Conservation (phyloP, 2,329 filamentous ascomycete genomes). For the Fusarium proliferatum region DNA sequence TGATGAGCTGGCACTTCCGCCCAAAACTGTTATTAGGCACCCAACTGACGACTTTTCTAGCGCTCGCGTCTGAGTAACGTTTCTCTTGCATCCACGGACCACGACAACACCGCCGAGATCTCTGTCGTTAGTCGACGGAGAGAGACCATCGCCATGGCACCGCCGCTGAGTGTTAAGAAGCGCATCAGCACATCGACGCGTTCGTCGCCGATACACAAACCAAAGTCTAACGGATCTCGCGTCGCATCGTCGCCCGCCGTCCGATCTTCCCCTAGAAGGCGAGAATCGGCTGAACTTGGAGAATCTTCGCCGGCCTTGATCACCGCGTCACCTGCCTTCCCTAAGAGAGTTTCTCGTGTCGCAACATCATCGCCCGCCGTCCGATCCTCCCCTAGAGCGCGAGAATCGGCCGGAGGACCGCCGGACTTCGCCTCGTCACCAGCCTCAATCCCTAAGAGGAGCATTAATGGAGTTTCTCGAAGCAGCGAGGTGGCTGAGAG, state of each 20-base stretch:
- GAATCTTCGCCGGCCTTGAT: not conserved
- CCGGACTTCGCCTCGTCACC: not conserved
- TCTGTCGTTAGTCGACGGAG: slow-evolving; percentile 3
- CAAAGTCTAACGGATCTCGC: not conserved
- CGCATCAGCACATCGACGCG: not conserved
- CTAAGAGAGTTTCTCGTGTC: not conserved
- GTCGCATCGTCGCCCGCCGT: not conserved
- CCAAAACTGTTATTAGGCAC: not conserved
- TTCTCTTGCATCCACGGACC: slow-evolving; percentile 8
- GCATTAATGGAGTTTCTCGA: not conserved
- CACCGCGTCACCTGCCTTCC: not conserved
- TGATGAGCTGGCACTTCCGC: not conserved
- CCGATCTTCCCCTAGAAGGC: slow-evolving; percentile 6
- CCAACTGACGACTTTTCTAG: slow-evolving; percentile 6
- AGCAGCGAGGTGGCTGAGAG: too few relatives aligned
- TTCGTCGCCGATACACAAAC: not conserved
- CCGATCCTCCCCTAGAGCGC: slow-evolving; percentile 1
- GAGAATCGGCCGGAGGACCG: not conserved
- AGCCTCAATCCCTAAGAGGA: not conserved
- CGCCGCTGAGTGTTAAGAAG: not conserved
- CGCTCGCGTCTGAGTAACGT: slow-evolving; percentile 28
- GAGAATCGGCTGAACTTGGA: not conserved
- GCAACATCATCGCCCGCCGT: not conserved
- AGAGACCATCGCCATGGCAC: slow-evolving; percentile 17
- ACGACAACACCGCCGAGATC: slow-evolving; percentile 12